phyloP scores from a whole-genome alignment of 169 alveolate genomes.

The Theileria parva region DNA sequence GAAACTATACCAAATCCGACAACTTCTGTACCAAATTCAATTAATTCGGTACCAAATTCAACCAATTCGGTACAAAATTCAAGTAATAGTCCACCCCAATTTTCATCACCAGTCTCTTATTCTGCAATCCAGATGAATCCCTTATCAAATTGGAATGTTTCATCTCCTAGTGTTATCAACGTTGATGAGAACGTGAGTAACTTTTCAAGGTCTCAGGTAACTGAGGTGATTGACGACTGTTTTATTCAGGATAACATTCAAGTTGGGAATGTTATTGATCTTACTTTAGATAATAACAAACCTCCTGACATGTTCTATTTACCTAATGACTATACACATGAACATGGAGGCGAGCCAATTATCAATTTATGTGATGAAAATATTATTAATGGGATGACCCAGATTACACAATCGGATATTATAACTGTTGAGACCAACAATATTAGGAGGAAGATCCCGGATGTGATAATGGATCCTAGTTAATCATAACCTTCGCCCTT shows the following conservation, averaged over 20 bases:
- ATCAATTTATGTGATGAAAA: not conserved
- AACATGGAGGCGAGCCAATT: not conserved
- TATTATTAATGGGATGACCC: not conserved
- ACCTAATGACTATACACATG: not conserved
- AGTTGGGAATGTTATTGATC: not conserved
- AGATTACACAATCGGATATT: slow-evolving; percentile 21
- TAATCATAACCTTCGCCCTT: slow-evolving; percentile 53
- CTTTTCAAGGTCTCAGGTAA: not conserved
- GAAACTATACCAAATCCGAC: no score
- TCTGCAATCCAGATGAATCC: not conserved
- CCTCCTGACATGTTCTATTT: not conserved
- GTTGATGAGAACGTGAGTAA: not conserved
- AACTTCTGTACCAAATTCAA: not conserved
- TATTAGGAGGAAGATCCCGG: slow-evolving; percentile 62
- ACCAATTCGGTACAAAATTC: no score
- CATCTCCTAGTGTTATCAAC: not conserved
- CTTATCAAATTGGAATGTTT: not conserved
- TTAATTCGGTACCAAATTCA: no score
- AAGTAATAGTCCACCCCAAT: no score
- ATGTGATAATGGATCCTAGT: slow-evolving; percentile 31
- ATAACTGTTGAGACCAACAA: slow-evolving; percentile 44
- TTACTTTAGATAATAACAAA: not conserved
- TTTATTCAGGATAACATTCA: not conserved
- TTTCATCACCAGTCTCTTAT: no score
- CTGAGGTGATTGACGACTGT: not conserved